A percentile compares a stretch with the other conserved stretches of the same genome.
Evolutionary conservation across 192 early-diverging fungal genomes (phyloP).

Genomic region (Gaertneriomyces sp.): DNA sequence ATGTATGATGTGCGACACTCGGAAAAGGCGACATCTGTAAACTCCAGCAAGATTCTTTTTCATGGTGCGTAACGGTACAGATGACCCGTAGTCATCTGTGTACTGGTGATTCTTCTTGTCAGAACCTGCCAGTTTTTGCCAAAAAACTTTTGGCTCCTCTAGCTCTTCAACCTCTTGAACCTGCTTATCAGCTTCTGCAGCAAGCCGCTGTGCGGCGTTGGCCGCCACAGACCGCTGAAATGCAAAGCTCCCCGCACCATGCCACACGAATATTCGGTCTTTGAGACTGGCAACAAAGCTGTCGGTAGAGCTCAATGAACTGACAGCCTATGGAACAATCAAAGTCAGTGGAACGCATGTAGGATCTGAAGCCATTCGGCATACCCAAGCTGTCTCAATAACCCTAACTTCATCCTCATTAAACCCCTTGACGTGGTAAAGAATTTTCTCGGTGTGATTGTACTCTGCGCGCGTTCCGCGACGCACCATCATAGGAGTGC

Average conservation of each 20-base stretch:
- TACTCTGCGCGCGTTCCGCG: constrained; percentile 8
- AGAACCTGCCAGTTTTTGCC: constrained; percentile 23
- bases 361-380: not conserved
- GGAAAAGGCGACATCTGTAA: constrained; percentile 28
- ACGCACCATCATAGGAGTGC: constrained; percentile 14
- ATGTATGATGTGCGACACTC: constrained; percentile 33
- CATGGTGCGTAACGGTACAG: constrained; percentile 14
- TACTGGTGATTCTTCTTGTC: constrained; percentile 8
- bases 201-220: constrained; percentile 21
- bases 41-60: constrained; percentile 14
- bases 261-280: constrained; percentile 28
- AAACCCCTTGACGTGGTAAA: constrained; percentile 28
- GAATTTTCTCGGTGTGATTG: not conserved
- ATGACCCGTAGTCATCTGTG: constrained; percentile 14
- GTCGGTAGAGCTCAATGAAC: constrained; percentile 16
- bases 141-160: constrained; percentile 28
- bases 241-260: constrained; percentile 28
- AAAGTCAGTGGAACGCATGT: too few relatives aligned
- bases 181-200: constrained; percentile 8
- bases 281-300: constrained; percentile 24
- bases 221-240: constrained; percentile 15
- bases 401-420: constrained; percentile 12
- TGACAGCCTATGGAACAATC: constrained; percentile 17
- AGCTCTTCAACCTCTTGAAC: constrained; percentile 8
- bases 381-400: constrained; percentile 25